Evolutionary conservation across 148 eudicot genomes (phyloP), one percentile per base, ranked within the genome.

Genomic region (Spergularia bocconei): DNA sequence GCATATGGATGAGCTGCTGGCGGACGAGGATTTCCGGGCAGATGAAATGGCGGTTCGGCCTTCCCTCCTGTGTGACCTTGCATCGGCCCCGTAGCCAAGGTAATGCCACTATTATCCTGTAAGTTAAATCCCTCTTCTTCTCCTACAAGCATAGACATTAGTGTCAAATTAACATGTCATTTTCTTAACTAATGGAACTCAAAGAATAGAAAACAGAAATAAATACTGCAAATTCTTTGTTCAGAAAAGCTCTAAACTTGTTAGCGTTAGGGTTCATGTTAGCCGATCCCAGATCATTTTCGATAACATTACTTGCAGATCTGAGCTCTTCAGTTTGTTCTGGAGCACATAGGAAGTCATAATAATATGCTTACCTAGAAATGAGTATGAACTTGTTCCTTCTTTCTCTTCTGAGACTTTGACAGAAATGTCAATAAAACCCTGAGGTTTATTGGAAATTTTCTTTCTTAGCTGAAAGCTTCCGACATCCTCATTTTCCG

Each of bases 401-500:
- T 90, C 85, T 48, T 47, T 87, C 59, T 86, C 88, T 70, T 81
- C 85, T 9, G 91, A 90, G 50, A 88, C 67, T 63, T 89, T 84
- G 55, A 93, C 82, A 14, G 96, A 93, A 57, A 93, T 82, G 87
- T 93, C 98, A 61, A 93, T 82, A 78, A 93, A 89, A 13, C 98
- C 96, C 60, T 77, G 88, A 70, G 92, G 86, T 70, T 93, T 89
- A 61, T 71, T 71, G 5, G 90, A 86, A 60, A 71, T 88, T 75
- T 54, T 85, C 79, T 69, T 86, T 73, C 93, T 75, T 78, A 93
- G 71, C 81, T 93, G 93, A 76, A 91, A 93, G 80, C 98, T 93
- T n/a, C 93, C 96, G 0, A 87, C 83, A 75, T 91, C 93, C 71
- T 87, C 90, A 69, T 76, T 14, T 7, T 38, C 86, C 23, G 82